Evolutionary conservation across 768 basidiomycete genomes (phyloP).

Genomic region (Termitomyces sp.): DNA sequence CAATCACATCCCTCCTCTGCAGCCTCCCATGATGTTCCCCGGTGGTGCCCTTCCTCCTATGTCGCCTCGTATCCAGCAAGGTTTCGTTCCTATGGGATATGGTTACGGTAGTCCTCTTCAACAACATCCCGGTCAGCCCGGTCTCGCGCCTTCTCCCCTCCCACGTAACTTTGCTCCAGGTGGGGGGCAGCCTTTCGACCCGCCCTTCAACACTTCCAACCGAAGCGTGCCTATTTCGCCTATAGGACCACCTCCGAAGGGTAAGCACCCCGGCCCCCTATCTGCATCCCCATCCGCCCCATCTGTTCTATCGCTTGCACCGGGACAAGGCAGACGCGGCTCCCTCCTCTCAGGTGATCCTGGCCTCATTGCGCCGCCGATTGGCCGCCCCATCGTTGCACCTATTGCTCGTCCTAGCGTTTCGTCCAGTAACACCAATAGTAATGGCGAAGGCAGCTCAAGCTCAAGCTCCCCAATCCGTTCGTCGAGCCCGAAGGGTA

Average conservation of each 20-base stretch:
- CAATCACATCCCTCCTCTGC: slow-evolving; percentile 35
- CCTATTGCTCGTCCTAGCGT: slow-evolving; percentile 62
- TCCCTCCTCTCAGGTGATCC: slow-evolving; percentile 39
- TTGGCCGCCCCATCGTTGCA: slow-evolving; percentile 25
- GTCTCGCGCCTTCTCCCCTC: slow-evolving; percentile 47
- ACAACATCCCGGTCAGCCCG: slow-evolving; percentile 25
- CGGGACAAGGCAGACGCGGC: slow-evolving; percentile 42
- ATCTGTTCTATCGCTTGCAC: slow-evolving; percentile 33
- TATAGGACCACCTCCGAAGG: slow-evolving; percentile 51
- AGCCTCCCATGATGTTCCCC: slow-evolving; percentile 42
- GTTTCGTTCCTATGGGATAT: slow-evolving; percentile 45
- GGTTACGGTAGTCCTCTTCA: slow-evolving; percentile 44
- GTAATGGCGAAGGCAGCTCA: slow-evolving; percentile 46
- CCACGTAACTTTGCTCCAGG: slow-evolving; percentile 46
- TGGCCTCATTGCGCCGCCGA: slow-evolving; percentile 58
- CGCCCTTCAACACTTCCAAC: slow-evolving; percentile 35
- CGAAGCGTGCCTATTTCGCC: slow-evolving; percentile 33
- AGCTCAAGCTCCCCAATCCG: slow-evolving; percentile 55
- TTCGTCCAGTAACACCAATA: slow-evolving; percentile 23
- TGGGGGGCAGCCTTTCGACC: slow-evolving; percentile 46
- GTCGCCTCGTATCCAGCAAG: slow-evolving; percentile 51
- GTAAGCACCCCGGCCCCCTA: slow-evolving; percentile 28
- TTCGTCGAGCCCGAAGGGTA: slow-evolving; percentile 54
- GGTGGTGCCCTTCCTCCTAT: slow-evolving; percentile 33
- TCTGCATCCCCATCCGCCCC: slow-evolving; percentile 28